Base-by-base conservation (phyloP, 768 basidiomycete genomes). In the Panaeolus cyanescens region DNA sequence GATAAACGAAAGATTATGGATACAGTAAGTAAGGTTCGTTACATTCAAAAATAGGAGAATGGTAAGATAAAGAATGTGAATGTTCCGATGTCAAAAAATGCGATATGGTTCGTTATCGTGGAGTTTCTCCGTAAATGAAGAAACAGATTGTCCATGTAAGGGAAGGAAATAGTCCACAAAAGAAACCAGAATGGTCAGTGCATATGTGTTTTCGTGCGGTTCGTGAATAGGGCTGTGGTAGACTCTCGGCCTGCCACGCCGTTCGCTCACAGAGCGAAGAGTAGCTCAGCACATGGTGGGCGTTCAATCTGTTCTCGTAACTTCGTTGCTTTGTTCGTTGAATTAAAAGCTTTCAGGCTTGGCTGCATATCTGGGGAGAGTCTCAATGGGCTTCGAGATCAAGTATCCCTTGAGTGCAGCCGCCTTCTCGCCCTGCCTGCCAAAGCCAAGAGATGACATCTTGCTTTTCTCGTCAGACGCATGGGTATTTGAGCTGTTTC, bases 361-460 rank as follows among this genome's bases (percentile, higher is more conserved):
- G 17, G 68, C 33, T 22, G 54, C 60, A 56, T 70, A 70, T 19
- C 66, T 62, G 12, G 63, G 73, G 20, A 74, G 68, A 13, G 67
- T 67, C 62, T 75, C 74, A 45, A 71, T 65, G 12, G 74, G 74
- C 55, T 70, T 74, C 39, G 66, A 59, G 55, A 73, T 61, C 36
- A 65, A 71, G 73, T 62, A 71, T 73, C 92, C 91, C 68, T 82
- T 84, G 55, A 89, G 76, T 3, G 81, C 88, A 4, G 92, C 92
- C 37, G 81, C 81, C 76, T 90, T 93, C 80, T 93, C 90, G 20
- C 84, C 92, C 70, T 92, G 91, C 55, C 85, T 80, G 17, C 93
- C 93, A 66, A 95, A 95, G 1, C 93, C 93, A 70, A 85, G 83
- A 28, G 59, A 54, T 1, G 56, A 60, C 13, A 57, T 36, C 17